Evolutionary conservation across 805 yeast species (phyloP).

Genomic region (Vanderwaltozyma verrucispora): DNA sequence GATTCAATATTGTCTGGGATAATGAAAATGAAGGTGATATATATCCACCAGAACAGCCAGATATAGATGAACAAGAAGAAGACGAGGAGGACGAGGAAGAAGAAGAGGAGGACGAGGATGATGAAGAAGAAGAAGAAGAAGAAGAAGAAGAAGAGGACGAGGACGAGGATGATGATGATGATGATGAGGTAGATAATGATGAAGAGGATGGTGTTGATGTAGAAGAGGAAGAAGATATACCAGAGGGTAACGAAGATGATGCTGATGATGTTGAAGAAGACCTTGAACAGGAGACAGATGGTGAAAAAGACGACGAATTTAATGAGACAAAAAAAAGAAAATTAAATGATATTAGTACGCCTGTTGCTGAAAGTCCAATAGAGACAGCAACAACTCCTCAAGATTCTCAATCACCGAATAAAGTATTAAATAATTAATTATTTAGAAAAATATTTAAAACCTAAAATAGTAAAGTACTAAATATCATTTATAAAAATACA

Average conservation of each 20-base stretch:
- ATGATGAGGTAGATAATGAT: constrained; percentile 32
- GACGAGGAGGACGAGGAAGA: constrained; percentile 57
- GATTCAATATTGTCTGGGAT: constrained; percentile 97
- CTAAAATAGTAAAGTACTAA: no score
- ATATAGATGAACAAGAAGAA: constrained; percentile 50
- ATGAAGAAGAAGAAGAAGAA: constrained; percentile 19
- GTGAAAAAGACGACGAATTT: constrained; percentile 23
- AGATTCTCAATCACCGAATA: constrained; percentile 13
- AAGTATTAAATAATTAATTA: no score
- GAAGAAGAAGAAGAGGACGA: constrained; percentile 9
- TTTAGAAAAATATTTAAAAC: no score
- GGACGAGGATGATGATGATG: constrained; percentile 36
- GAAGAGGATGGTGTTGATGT: constrained; percentile 38
- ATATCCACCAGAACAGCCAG: constrained; percentile 71
- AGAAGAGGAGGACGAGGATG: constrained; percentile 26
- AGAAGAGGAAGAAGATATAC: constrained; percentile 34
- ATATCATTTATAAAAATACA: no score
- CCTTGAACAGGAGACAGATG: constrained; percentile 26
- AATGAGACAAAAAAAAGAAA: constrained; percentile 12
- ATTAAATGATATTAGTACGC: constrained; percentile 6
- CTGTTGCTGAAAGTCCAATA: constrained; percentile 6
- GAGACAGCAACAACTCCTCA: constrained; percentile 21
- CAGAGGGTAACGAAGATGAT: constrained; percentile 39
- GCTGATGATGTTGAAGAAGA: constrained; percentile 34
- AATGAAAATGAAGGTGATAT: constrained; percentile 57